Evolutionary conservation across 139 green algal species (phyloP), one percentile per base, ranked within the genome.

Genomic region (Zygnema cylindricum): DNA sequence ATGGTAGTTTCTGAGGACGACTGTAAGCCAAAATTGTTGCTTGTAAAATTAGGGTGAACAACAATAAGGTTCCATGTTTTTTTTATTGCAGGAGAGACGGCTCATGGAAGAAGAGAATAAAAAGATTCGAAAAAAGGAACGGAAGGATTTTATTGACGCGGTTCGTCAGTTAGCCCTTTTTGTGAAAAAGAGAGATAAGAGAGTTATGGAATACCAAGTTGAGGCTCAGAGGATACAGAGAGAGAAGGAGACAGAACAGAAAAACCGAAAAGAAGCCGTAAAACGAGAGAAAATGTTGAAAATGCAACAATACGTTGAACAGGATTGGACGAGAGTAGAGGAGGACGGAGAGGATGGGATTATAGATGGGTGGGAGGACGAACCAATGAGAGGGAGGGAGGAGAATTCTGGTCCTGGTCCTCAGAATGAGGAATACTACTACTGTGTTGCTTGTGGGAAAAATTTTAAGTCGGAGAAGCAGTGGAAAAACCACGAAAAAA

Each of bases 81-180:
- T 63, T 63, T 63, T 63, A 71, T 75, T 40, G 40, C 92, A 98
- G 91, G 90, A 97, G 40, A 93, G 96, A 32, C 92, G 97, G 55
- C 82, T 92, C 16, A 99, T 99, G 95, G 96, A 99, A 93, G 94
- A 96, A 0, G 97, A 99, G 88, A 98, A 98, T 93, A 90, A 89
- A 36, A 96, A 96, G 88, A 42, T 75, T 22, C 88, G 94, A 2
- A 94, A 93, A 43, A 69, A 84, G 2, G 87, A 83, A 21, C 91
- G 92, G 23, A 75, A 91, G 0, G 94, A 96, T 54, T 98, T 94
- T 93, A 96, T 96, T 76, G 96, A 98, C 76, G 91, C 76, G 22
- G 95, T 99, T 41, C 92, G 97, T 11, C 35, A 77, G 1, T 94
- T 99, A 71, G 95, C 94, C 22, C 92, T 86, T 1, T 99, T 98